Percentiles rank a stretch among this genome's conserved stretches.
Conservation (phyloP, 257 asterid species). For the Solanum sejunctum region DNA sequence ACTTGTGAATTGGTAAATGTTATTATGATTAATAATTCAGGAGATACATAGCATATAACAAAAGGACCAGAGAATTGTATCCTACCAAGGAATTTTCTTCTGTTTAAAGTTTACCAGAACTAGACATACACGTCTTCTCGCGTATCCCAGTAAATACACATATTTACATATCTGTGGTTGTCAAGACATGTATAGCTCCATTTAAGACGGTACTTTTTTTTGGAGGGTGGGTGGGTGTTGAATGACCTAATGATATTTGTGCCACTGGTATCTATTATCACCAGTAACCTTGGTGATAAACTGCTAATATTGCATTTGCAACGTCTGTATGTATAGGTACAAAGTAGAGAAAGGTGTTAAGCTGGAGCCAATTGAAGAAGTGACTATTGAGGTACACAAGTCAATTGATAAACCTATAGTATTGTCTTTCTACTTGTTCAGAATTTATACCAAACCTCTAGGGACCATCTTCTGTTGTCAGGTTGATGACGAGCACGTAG, state of each 20-base stretch:
- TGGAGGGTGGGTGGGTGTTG: background rate
- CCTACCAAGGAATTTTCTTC: background rate
- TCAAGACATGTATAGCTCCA: background rate
- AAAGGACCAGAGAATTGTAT: background rate
- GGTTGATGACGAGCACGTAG: slow-evolving; percentile 97
- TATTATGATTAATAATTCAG: background rate
- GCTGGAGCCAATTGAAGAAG: slow-evolving; percentile 99
- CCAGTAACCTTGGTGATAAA: background rate
- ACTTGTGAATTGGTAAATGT: background rate
- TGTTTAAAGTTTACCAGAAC: background rate
- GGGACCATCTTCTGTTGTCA: slow-evolving; percentile 18
- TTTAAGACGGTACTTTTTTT: background rate
- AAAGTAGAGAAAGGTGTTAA: slow-evolving; percentile 60
- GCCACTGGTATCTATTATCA: background rate
- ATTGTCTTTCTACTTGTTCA: background rate
- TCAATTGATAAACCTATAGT: background rate
- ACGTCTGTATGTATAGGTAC: slow-evolving; percentile 44
- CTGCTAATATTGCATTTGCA: background rate
- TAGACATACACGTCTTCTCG: background rate
- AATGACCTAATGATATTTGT: background rate
- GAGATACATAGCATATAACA: background rate
- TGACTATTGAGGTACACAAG: slow-evolving; percentile 75
- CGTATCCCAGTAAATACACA: background rate
- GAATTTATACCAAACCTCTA: background rate
- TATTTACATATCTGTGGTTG: background rate